Evolutionary conservation across 495 filamentous ascomycete species (phyloP), one percentile per base, ranked within the genome.

Genomic region (Xylaria palmicola): DNA sequence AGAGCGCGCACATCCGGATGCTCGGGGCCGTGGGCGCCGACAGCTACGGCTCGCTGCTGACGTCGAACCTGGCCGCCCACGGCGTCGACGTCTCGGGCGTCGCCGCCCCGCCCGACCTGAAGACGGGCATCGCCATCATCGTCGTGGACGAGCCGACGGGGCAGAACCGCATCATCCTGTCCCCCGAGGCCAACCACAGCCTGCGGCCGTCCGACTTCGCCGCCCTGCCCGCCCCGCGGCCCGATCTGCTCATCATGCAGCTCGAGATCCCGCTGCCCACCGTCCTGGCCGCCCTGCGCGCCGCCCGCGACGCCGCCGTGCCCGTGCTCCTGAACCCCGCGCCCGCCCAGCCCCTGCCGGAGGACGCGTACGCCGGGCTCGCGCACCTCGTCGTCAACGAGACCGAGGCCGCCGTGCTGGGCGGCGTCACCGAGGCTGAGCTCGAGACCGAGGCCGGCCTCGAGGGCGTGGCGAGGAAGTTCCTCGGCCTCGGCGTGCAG

Each of bases 311-410:
- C 32, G 74, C 74, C 54, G 77, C 79, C 1, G 76, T 86, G 39
- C 74, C 75, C 20, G 87, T 93, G 1, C 78, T 95, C 53, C 76
- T 97, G 15, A 98, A 98, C 73, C 93, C 93, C 8, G 89, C 89
- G 4, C 91, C 91, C 13, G 94, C 93, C 8, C 82, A 87, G 34
- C 66, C 69, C 17, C 66, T 97, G 3, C 91, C 91, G 0, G 77
- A 79, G 4, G 81, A 82, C n/a, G 87, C 81, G 20, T 94, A 89
- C 69, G 48, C 59, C 1, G 84, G 82, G 3, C 78, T 97, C n/a
- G 83, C 84, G 13, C 90, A 96, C 62, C 73, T 97, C 39, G 83
- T 97, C 37, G 79, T 97, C 59, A 97, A 98, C 68, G 93, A 98
- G 76, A 92, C 88, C 0, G 94, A 98, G 74, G 90, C 93, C 0